phyloP scores from a whole-genome alignment of 306 rosid genomes.

The Castanea mollissima region DNA sequence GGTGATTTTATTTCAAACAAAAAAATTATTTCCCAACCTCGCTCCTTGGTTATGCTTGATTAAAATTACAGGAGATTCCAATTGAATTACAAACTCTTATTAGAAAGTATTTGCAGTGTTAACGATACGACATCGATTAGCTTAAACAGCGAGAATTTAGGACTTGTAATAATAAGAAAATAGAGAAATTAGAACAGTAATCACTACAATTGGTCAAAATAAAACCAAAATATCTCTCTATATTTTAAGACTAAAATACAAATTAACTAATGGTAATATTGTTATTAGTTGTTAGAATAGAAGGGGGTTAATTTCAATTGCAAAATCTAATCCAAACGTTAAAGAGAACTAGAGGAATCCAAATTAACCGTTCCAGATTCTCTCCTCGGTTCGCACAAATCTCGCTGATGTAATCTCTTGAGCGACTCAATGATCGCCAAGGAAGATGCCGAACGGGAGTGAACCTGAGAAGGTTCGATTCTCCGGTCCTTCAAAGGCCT shows the following conservation, averaged over 20 bases:
- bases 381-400: neutral
- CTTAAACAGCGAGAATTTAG: too few relatives aligned
- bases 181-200: neutral
- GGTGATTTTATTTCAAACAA: too few relatives aligned
- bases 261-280: conserved; percentile 20
- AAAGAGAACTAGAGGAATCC: conserved; percentile 1
- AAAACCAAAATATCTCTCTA: neutral
- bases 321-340: conserved; percentile 21
- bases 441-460: neutral
- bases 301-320: conserved; percentile 11
- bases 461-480: neutral
- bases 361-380: conserved; percentile 33
- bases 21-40: too few relatives aligned
- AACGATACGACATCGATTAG: too few relatives aligned
- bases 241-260: neutral
- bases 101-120: too few relatives aligned
- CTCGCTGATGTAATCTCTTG: conserved; percentile 3
- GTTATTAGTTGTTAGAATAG: conserved; percentile 23
- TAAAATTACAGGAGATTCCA: too few relatives aligned
- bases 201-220: neutral
- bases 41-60: too few relatives aligned
- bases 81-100: too few relatives aligned
- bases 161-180: too few relatives aligned
- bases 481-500: conserved; percentile 18
- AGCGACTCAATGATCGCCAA: neutral